phyloP scores from a whole-genome alignment of 306 rosid genomes.

The Vigna reflexopilosa region DNA sequence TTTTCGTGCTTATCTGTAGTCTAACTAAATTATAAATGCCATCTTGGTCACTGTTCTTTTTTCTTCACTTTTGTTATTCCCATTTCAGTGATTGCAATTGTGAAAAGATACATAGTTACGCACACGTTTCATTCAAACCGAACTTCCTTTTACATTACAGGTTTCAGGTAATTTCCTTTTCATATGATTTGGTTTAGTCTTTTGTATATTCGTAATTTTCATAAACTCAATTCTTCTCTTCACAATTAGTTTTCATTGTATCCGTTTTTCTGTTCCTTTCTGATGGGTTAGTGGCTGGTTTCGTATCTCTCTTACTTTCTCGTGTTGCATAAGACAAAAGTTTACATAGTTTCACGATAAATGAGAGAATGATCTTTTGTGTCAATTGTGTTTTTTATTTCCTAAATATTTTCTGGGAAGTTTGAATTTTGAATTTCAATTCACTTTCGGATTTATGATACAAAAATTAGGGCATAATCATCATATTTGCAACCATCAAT shows the following conservation, averaged over 20 bases:
- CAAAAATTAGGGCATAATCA: background rate
- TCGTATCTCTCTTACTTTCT: background rate
- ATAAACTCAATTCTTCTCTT: background rate
- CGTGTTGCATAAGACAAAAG: background rate
- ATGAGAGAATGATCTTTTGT: background rate
- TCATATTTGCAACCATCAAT: background rate
- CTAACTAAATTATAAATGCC: background rate
- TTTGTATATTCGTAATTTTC: background rate
- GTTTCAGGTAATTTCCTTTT: slow-evolving; percentile 1
- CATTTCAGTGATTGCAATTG: slow-evolving; percentile 1
- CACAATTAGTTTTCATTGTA: background rate
- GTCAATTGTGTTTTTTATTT: background rate
- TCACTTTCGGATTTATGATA: background rate
- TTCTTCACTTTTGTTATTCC: background rate
- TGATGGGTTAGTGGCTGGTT: background rate
- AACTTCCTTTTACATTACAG: background rate
- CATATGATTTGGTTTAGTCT: background rate
- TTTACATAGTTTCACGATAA: background rate
- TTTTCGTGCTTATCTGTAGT: background rate
- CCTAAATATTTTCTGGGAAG: background rate
- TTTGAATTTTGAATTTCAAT: slow-evolving; percentile 4
- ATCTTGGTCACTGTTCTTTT: background rate
- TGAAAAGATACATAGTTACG: background rate
- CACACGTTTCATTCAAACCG: slow-evolving; percentile 1
- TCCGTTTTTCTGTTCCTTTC: background rate